Base-by-base conservation (phyloP, 805 yeast species). In the Schizosaccharomyces japonicus region DNA sequence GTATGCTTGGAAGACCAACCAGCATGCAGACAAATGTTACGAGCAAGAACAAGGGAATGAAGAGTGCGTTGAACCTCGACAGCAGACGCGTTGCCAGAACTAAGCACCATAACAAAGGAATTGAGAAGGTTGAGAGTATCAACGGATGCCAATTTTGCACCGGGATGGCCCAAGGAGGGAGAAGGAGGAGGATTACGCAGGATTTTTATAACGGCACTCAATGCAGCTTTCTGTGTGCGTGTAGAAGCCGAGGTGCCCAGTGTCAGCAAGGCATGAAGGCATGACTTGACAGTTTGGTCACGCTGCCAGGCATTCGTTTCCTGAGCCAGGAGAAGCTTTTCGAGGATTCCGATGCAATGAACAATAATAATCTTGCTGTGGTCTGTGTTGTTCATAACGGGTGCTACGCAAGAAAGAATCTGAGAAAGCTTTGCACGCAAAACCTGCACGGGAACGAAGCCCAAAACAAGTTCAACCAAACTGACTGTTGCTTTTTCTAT, bases 281-380 rank as follows among this genome's bases (percentile, higher is more conserved):
- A 63, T 39, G 90, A 94, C 67, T 92, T 73, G 57, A 71, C 73
- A 47, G 95, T 94, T 17, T 26, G 58, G 49, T 46, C 52, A 48
- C 34, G 56, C 34, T 74, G 70, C 99, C 99, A 90, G 13, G 83
- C 72, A 50, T 71, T 70, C 36, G 72, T 65, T 58, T 82, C 94
- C 59, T 90, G 95, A 1, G 85, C 82, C 47, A 75, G 60, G 47
- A 90, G 69, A 47, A 85, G 64, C 6, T 79, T 66, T 60, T 87
- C 95, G 53, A 90, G 67, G 36, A 84, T 76, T 4, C 95, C 95
- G 52, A 85, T 72, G 36, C 90, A 73, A 1, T 95, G 78, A 60
- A 79, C 74, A 26, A 84, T 67, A 29, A 84, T 65, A 13, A 13
- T 11, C 26, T 36, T 36, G 13, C 94, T 82, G 13, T 95, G 85